phyloP scores from a whole-genome alignment of 2,329 filamentous ascomycete species.

The Teratosphaeria gauchensis region DNA sequence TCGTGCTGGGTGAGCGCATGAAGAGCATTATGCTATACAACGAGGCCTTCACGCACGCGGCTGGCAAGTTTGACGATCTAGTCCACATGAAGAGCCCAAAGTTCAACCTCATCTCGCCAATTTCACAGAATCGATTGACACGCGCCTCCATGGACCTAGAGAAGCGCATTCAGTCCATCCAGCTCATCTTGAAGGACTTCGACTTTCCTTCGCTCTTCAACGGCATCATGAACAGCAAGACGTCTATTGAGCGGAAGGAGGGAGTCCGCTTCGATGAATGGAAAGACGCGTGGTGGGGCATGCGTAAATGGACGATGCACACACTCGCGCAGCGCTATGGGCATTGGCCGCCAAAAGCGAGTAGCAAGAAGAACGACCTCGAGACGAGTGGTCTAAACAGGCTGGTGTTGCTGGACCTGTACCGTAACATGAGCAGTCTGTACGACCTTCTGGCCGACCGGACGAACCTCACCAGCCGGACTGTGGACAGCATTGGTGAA shows the following conservation, averaged over 20 bases:
- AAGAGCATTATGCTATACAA: slow-evolving; percentile 73
- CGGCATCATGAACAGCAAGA: slow-evolving; percentile 77
- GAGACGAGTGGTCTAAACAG: slow-evolving; percentile 80
- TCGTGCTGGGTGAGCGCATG: slow-evolving; percentile 84
- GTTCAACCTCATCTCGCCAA: slow-evolving; percentile 57
- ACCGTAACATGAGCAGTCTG: slow-evolving; percentile 73
- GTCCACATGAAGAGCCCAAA: slow-evolving; percentile 60
- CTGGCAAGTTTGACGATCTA: slow-evolving; percentile 70
- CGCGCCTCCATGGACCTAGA: slow-evolving; percentile 72
- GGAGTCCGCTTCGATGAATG: slow-evolving; percentile 75
- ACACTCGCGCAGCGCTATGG: slow-evolving; percentile 61
- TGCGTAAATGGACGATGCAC: slow-evolving; percentile 61
- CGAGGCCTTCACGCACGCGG: slow-evolving; percentile 84
- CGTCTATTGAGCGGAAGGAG: slow-evolving; percentile 62
- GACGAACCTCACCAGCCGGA: slow-evolving; percentile 64
- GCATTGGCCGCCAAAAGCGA: slow-evolving; percentile 85
- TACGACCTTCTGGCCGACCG: slow-evolving; percentile 87
- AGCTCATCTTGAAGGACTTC: slow-evolving; percentile 70
- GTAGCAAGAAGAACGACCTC: slow-evolving; percentile 83
- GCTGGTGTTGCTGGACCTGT: slow-evolving; percentile 69
- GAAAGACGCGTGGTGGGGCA: slow-evolving; percentile 63
- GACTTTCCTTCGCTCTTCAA: slow-evolving; percentile 86
- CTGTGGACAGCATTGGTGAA: slow-evolving; percentile 41
- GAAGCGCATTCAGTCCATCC: slow-evolving; percentile 60
- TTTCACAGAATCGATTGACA: slow-evolving; percentile 71